Percentiles rank a stretch among this genome's conserved stretches.
These are phyloP conservation scores for Cryphonectria parasitica DNA, from an alignment of 2,329 filamentous ascomycete genomes.

Conservation along the genomic window DNA sequence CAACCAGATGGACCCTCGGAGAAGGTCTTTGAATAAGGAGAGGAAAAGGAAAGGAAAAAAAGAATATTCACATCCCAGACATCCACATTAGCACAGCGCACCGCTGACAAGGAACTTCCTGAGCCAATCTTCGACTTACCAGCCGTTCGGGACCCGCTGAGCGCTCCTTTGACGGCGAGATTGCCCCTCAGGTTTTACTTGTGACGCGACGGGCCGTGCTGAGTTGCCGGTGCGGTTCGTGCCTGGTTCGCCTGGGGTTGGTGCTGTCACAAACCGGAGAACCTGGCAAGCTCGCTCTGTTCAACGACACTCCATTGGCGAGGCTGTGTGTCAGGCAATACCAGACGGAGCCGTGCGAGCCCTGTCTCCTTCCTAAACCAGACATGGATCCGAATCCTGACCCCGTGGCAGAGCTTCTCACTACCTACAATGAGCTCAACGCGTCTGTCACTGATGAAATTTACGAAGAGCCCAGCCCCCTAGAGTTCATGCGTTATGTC, in stretches of 20 bases:
- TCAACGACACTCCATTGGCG: slow-evolving; percentile 15
- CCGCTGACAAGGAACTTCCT: neutral
- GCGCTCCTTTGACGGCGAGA: neutral
- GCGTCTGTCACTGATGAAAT: slow-evolving; percentile 62
- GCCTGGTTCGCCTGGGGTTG: neutral
- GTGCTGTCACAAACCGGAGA: neutral
- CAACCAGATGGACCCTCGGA: neutral
- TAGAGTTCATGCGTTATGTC: slow-evolving; percentile 81
- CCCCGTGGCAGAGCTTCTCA: slow-evolving; percentile 60
- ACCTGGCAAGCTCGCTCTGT: neutral
- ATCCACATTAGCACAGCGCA: neutral
- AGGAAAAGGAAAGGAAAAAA: neutral
- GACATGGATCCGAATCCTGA: slow-evolving; percentile 36
- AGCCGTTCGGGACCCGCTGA: neutral
- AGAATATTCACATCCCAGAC: neutral
- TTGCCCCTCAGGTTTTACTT: neutral
- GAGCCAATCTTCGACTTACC: neutral
- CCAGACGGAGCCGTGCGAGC: slow-evolving; percentile 15
- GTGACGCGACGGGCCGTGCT: slow-evolving; percentile 1
- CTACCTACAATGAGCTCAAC: slow-evolving; percentile 76
- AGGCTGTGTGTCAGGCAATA: slow-evolving; percentile 16
- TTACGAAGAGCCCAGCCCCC: slow-evolving; percentile 66
- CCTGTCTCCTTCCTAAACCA: slow-evolving; percentile 13
- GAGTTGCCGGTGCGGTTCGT: neutral
- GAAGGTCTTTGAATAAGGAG: neutral